Percentiles rank a stretch among this genome's conserved stretches.
phyloP scores from a whole-genome alignment of 495 filamentous ascomycete species.

The Pyrenula massariospora region DNA sequence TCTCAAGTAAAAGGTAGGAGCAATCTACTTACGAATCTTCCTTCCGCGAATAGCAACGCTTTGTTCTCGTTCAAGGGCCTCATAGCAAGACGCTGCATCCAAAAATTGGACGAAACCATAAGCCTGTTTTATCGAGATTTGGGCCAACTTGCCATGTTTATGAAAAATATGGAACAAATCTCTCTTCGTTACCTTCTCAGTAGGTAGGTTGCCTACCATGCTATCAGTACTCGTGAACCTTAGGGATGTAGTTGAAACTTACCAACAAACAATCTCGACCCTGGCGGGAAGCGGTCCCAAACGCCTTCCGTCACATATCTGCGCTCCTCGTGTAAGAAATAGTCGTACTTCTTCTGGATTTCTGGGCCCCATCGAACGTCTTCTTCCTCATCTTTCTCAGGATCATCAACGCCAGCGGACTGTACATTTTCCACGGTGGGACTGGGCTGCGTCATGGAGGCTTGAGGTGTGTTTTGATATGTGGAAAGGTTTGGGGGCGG shows the following conservation, averaged over 20 bases:
- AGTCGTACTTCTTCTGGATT: conserved; percentile 64
- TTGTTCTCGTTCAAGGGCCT: conserved; percentile 66
- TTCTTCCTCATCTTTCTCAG: conserved; percentile 25
- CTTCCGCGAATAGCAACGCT: conserved; percentile 66
- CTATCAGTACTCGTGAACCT: conserved; percentile 2
- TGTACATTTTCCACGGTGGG: conserved; percentile 14
- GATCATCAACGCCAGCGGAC: conserved; percentile 6
- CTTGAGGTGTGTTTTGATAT: conserved; percentile 29
- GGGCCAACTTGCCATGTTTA: conserved; percentile 75
- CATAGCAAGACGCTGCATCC: conserved; percentile 56
- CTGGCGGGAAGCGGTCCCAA: conserved; percentile 85
- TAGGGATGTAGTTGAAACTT: conserved; percentile 20
- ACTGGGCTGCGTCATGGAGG: conserved; percentile 5
- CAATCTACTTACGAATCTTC: conserved; percentile 79
- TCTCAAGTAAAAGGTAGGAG: background rate
- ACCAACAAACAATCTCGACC: conserved; percentile 88
- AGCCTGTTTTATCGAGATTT: conserved; percentile 92
- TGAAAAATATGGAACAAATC: conserved; percentile 87
- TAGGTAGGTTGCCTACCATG: conserved; percentile 73
- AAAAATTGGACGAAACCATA: conserved; percentile 97
- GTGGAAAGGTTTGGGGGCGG: conserved; percentile 43
- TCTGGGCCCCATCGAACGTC: conserved; percentile 45
- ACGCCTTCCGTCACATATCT: conserved; percentile 75
- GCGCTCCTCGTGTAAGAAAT: conserved; percentile 69
- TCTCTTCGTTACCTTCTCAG: conserved; percentile 83